Evolutionary conservation across 2,329 filamentous ascomycete species (phyloP).

Genomic region (Neocatenulostroma microsporum): DNA sequence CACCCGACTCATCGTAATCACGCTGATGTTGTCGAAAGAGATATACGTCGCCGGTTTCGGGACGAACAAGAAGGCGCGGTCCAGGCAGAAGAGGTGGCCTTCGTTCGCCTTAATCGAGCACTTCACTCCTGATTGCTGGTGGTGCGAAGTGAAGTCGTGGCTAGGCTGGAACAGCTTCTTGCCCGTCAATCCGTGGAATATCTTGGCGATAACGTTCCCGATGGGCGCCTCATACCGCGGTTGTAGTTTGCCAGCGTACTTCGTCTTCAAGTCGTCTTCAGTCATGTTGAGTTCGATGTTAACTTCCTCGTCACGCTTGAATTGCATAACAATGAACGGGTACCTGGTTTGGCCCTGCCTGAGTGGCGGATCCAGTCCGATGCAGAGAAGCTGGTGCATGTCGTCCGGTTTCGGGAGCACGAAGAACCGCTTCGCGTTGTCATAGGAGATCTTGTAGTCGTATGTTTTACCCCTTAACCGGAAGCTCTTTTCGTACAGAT

Average conservation of each 20-base stretch:
- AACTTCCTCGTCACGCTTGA: conserved; percentile 96
- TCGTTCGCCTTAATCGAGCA: conserved; percentile 99
- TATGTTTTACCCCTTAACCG: conserved; percentile 96
- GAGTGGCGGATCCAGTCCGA: conserved; percentile 88
- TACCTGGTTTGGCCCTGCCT: conserved; percentile 97
- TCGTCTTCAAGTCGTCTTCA: conserved; percentile 72
- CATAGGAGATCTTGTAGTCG: conserved; percentile 99
- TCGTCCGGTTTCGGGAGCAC: conserved; percentile 98
- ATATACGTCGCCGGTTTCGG: conserved; percentile 98
- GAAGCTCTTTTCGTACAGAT: conserved; percentile 98
- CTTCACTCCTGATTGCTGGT: conserved; percentile 91
- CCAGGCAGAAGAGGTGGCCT: conserved; percentile 91
- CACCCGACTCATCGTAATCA: conserved; percentile 91
- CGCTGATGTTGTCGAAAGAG: conserved; percentile 83
- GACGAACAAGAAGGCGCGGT: conserved; percentile 98
- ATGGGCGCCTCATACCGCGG: conserved; percentile 89
- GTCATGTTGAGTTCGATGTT: conserved; percentile 95
- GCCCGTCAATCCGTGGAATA: conserved; percentile 87
- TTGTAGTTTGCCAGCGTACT: conserved; percentile 85
- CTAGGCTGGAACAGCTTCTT: conserved; percentile 94
- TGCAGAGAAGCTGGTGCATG: conserved; percentile 85
- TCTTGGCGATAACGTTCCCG: conserved; percentile 86
- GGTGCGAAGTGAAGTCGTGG: conserved; percentile 89
- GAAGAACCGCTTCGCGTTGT: conserved; percentile 98
- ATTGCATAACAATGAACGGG: conserved; percentile 97